Evolutionary conservation across 2,329 filamentous ascomycete genomes (phyloP).

Genomic region (Alternaria gaisen): DNA sequence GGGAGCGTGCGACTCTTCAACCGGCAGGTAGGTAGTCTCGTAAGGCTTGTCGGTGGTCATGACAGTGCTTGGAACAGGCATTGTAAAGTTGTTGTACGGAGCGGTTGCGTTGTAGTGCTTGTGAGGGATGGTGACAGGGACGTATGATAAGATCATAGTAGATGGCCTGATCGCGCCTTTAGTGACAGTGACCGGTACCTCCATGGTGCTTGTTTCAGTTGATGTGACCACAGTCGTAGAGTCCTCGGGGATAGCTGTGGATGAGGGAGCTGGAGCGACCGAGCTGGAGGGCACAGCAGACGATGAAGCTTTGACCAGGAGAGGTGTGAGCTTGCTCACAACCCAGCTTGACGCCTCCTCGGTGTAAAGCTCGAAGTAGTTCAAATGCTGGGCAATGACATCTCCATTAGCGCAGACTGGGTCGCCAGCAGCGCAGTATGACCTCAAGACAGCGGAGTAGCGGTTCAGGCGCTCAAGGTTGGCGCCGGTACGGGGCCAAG

Average conservation of each 20-base stretch:
- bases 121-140: conserved; percentile 2
- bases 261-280: neutral
- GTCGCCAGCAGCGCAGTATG: conserved; percentile 15
- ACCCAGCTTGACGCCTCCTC: conserved; percentile 13
- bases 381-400: conserved; percentile 5
- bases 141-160: conserved; percentile 8
- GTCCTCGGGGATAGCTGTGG: neutral
- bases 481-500: conserved; percentile 11
- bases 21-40: conserved; percentile 11
- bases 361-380: conserved; percentile 15
- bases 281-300: conserved; percentile 4
- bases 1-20: neutral
- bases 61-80: neutral
- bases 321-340: conserved; percentile 13
- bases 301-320: conserved; percentile 8
- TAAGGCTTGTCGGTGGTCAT: conserved; percentile 5
- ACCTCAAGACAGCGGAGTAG: conserved; percentile 11
- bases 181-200: neutral
- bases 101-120: conserved; percentile 2
- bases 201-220: conserved; percentile 1
- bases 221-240: conserved; percentile 3
- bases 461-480: conserved; percentile 11
- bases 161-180: conserved; percentile 1
- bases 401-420: conserved; percentile 9
- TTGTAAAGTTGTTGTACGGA: conserved; percentile 12